These are phyloP conservation scores for Boletus pseudopeckii DNA, from an alignment of 768 basidiomycete genomes.

Conservation along the genomic window DNA sequence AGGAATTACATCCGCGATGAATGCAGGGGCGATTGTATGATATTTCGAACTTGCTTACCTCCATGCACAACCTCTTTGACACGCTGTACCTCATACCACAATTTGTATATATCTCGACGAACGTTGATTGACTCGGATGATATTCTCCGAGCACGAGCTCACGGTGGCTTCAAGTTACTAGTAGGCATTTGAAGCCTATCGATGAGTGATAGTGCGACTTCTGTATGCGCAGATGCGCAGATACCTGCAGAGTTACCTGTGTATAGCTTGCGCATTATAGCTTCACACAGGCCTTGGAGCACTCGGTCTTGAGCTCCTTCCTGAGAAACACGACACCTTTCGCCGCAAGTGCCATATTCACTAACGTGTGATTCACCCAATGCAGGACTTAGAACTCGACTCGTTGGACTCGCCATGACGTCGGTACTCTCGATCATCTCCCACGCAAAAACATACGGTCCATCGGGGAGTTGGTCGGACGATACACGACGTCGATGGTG, in stretches of 20 bases:
- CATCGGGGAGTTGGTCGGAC: background rate
- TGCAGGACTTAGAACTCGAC: background rate
- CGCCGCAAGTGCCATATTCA: background rate
- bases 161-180: background rate
- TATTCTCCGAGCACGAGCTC: background rate
- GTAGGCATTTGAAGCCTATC: background rate
- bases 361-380: background rate
- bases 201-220: too few species aligned
- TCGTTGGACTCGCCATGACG: background rate
- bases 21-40: slow-evolving; percentile 1
- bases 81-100: background rate
- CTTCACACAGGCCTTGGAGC: background rate
- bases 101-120: background rate
- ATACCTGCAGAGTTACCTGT: background rate
- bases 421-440: background rate
- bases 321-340: background rate
- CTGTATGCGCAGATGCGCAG: too few species aligned
- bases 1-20: background rate
- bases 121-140: background rate
- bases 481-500: background rate
- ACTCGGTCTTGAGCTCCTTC: background rate
- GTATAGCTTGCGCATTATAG: background rate
- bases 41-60: background rate
- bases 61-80: background rate
- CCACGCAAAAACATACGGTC: background rate